Evolutionary conservation across 495 filamentous ascomycete species (phyloP).

Genomic region (Trichocladium uniseriatum): DNA sequence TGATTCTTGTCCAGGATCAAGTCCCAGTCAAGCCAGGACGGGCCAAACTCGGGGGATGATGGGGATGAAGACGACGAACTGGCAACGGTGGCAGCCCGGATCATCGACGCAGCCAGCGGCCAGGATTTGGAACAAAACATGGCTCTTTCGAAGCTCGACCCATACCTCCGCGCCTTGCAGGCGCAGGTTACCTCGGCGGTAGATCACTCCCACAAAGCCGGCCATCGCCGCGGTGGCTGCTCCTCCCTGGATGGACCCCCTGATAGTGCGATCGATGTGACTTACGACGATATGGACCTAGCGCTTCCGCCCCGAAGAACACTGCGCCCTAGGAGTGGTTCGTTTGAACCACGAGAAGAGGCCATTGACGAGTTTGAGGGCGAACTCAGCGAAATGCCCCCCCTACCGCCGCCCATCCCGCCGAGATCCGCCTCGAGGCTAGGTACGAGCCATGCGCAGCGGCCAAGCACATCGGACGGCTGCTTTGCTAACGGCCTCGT

Average conservation of each 20-base stretch:
- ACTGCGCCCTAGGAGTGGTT: background rate
- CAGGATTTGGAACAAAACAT: conserved; percentile 28
- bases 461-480: conserved; percentile 8
- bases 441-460: background rate
- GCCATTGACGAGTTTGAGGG: conserved; percentile 32
- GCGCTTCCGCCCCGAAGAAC: background rate
- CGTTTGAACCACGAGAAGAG: conserved; percentile 2
- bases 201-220: conserved; percentile 6
- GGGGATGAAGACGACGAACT: conserved; percentile 7
- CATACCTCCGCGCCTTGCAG: conserved; percentile 29
- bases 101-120: conserved; percentile 5
- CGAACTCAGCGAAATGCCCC: conserved; percentile 26
- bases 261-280: conserved; percentile 37
- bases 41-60: background rate
- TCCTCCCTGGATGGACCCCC: conserved; percentile 30
- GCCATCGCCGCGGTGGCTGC: conserved; percentile 4
- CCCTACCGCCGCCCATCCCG: conserved; percentile 31
- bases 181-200: conserved; percentile 20
- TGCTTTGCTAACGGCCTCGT: too few species aligned
- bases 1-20: conserved; percentile 5
- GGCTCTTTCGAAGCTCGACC: conserved; percentile 23
- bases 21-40: background rate
- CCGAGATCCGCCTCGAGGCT: conserved; percentile 28
- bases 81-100: conserved; percentile 5
- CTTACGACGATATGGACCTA: conserved; percentile 14